Conservation (phyloP, 768 basidiomycete genomes). For the Lentinus brumalis region DNA sequence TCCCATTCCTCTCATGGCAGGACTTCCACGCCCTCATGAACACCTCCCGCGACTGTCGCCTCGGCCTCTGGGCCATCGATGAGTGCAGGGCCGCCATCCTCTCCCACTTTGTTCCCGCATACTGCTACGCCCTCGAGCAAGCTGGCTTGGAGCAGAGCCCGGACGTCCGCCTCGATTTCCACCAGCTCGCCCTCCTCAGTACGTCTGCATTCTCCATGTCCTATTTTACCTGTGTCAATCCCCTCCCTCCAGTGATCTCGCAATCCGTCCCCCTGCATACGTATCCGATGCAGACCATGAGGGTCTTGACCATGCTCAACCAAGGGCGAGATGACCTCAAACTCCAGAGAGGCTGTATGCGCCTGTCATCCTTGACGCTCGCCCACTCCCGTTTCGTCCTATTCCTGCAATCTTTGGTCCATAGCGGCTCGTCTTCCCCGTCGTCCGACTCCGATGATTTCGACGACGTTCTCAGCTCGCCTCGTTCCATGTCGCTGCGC, state of each 20-base stretch:
- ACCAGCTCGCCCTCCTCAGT: constrained; percentile 69
- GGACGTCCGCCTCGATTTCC: constrained; percentile 53
- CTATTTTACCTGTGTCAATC: constrained; percentile 3
- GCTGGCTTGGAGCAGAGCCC: constrained; percentile 44
- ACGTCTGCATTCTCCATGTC: constrained; percentile 35
- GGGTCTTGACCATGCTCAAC: constrained; percentile 35
- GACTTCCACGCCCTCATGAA: constrained; percentile 44
- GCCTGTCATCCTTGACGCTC: constrained; percentile 51
- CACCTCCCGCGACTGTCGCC: constrained; percentile 38
- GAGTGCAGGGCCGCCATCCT: constrained; percentile 43
- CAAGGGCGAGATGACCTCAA: constrained; percentile 36
- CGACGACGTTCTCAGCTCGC: constrained; percentile 37
- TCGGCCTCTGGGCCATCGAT: constrained; percentile 30
- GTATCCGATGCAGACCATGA: constrained; percentile 71
- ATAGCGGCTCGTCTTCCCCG: constrained; percentile 55
- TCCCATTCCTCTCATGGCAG: constrained; percentile 36
- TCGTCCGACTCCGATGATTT: constrained; percentile 40
- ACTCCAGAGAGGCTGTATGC: constrained; percentile 35
- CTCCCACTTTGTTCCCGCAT: constrained; percentile 60
- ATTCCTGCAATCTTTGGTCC: constrained; percentile 69
- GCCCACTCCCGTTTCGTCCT: constrained; percentile 78
- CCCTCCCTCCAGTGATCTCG: constrained; percentile 53
- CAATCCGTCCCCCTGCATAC: constrained; percentile 64
- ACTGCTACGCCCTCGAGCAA: constrained; percentile 43
- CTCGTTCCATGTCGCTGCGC: constrained; percentile 10